phyloP scores from a whole-genome alignment of 179 eudicot genomes.

The Carnegiea gigantea region DNA sequence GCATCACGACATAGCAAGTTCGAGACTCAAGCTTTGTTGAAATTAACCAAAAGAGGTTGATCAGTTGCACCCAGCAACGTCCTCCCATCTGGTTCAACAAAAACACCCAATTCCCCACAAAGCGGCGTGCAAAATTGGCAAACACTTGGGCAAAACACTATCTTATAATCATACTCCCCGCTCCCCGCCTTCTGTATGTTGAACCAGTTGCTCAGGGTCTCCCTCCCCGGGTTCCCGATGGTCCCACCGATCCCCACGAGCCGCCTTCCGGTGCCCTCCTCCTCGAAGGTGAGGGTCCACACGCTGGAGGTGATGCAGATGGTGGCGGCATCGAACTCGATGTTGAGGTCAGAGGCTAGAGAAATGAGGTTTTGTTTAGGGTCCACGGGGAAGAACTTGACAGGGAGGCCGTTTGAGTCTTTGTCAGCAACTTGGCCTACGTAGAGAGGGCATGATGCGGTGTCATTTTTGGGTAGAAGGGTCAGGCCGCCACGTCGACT shows the following conservation, averaged over 20 bases:
- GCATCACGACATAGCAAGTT: no score
- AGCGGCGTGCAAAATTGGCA: constrained; percentile 33
- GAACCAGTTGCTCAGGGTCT: constrained; percentile 39
- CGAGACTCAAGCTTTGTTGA: no score
- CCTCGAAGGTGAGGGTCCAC: constrained; percentile 29
- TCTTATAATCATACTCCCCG: constrained; percentile 34
- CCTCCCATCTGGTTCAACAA: constrained; percentile 20
- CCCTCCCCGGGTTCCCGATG: constrained; percentile 28
- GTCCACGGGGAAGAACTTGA: constrained; percentile 30
- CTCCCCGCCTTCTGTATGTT: constrained; percentile 30
- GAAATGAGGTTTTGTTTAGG: constrained; percentile 15
- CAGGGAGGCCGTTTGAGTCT: constrained; percentile 27
- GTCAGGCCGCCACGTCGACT: constrained; percentile 43
- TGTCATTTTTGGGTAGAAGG: constrained; percentile 17
- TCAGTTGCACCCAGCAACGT: constrained; percentile 29
- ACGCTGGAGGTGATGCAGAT: constrained; percentile 25
- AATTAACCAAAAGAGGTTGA: no score
- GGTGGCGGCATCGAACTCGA: constrained; percentile 27
- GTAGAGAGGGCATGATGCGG: constrained; percentile 30
- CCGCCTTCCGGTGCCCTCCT: constrained; percentile 13
- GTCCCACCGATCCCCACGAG: constrained; percentile 33
- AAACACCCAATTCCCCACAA: constrained; percentile 43
- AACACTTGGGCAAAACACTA: constrained; percentile 46
- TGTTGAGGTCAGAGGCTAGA: constrained; percentile 31
- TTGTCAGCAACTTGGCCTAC: constrained; percentile 29